Conservation (phyloP, 306 rosid genomes). For the Inga laurina region DNA sequence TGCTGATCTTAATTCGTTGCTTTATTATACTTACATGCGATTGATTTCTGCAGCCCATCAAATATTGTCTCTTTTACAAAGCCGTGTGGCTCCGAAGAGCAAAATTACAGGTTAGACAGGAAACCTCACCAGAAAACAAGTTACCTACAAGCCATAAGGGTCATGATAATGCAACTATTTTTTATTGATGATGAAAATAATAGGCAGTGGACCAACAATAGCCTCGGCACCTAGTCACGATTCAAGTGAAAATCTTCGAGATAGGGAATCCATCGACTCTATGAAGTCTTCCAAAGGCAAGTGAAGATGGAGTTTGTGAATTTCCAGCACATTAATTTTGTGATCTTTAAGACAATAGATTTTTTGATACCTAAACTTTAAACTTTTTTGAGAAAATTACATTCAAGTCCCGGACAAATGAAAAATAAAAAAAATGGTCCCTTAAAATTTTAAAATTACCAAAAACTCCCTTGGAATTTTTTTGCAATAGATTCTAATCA, state of each 20-base stretch:
- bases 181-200: neutral
- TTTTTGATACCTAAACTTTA: neutral
- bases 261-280: constrained; percentile 30
- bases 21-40: constrained; percentile 12
- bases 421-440: no score
- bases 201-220: constrained; percentile 33
- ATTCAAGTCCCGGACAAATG: no score
- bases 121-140: constrained; percentile 21
- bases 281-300: constrained; percentile 46
- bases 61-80: constrained; percentile 74
- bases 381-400: no score
- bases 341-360: neutral
- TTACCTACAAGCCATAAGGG: constrained; percentile 27
- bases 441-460: no score
- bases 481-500: no score
- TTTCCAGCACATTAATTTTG: constrained; percentile 12
- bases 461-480: no score
- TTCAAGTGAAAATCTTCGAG: constrained; percentile 28
- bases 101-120: constrained; percentile 33
- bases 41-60: constrained; percentile 63
- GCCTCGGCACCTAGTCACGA: constrained; percentile 17
- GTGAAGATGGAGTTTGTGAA: constrained; percentile 28
- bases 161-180: constrained; percentile 26
- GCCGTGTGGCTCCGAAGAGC: constrained; percentile 43
- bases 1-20: constrained; percentile 23